phyloP scores from a whole-genome alignment of 805 yeast genomes.

The Starmerella sirachaensis region DNA sequence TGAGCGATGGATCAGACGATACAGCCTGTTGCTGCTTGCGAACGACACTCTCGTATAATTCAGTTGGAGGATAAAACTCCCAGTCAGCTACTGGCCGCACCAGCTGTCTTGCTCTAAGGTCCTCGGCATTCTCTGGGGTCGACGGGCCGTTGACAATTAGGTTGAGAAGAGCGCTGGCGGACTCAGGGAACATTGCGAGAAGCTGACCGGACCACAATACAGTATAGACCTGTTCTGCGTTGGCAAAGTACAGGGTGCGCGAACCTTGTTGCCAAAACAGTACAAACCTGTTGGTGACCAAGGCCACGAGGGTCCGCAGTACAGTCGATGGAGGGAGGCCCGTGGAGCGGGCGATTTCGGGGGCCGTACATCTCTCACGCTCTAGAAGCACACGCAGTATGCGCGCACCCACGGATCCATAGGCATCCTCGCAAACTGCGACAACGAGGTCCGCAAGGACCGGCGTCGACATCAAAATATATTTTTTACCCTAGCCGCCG shows the following conservation, averaged over 20 bases:
- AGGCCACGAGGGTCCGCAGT: slow-evolving; percentile 56
- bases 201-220: slow-evolving; percentile 71
- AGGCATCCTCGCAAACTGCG: slow-evolving; percentile 18
- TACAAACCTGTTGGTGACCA: slow-evolving; percentile 70
- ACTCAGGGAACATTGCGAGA: slow-evolving; percentile 32
- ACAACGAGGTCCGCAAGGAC: slow-evolving; percentile 18
- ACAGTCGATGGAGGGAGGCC: slow-evolving; percentile 40
- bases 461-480: slow-evolving; percentile 16
- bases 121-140: not conserved
- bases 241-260: slow-evolving; percentile 41
- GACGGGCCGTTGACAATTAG: slow-evolving; percentile 54
- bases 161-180: slow-evolving; percentile 55
- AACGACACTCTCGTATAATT: slow-evolving; percentile 19
- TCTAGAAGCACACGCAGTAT: slow-evolving; percentile 50
- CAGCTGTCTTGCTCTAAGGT: not conserved
- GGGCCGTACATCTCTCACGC: slow-evolving; percentile 52
- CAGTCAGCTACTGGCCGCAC: slow-evolving; percentile 37
- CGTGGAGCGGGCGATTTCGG: slow-evolving; percentile 40
- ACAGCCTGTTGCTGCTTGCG: slow-evolving; percentile 12
- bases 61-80: slow-evolving; percentile 28
- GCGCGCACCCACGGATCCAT: slow-evolving; percentile 65
- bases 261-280: slow-evolving; percentile 44
- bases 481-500: slow-evolving; percentile 5
- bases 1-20: slow-evolving; percentile 45
- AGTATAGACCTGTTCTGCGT: slow-evolving; percentile 51